These are phyloP conservation scores for Calamus simplicifolius DNA, from an alignment of 176 grass and related monocot species.

Conservation along the genomic window DNA sequence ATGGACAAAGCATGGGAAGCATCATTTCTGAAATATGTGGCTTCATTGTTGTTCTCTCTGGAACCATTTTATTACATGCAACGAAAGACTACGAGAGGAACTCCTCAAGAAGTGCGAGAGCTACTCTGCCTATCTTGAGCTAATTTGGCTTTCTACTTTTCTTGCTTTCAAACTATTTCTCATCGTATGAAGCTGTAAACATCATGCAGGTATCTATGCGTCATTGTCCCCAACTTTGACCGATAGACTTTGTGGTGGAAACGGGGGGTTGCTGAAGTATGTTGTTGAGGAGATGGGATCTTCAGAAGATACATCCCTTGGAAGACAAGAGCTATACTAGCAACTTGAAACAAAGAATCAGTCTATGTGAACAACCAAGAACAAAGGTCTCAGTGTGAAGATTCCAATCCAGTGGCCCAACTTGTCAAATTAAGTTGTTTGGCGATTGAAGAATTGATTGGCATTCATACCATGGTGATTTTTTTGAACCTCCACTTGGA, in stretches of 20 bases:
- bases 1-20: constrained; percentile 75
- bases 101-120: constrained; percentile 38
- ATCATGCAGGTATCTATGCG: constrained; percentile 50
- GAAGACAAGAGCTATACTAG: constrained; percentile 61
- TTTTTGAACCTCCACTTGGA: no score
- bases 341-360: not conserved
- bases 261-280: constrained; percentile 59
- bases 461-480: no score
- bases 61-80: constrained; percentile 81
- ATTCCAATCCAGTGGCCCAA: no score
- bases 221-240: constrained; percentile 69
- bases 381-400: no score
- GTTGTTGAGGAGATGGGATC: constrained; percentile 36
- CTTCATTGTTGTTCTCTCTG: constrained; percentile 80
- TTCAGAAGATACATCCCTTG: constrained; percentile 39
- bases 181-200: not conserved
- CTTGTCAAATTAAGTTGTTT: no score
- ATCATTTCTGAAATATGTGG: constrained; percentile 90
- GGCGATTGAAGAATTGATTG: no score
- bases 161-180: constrained; percentile 3
- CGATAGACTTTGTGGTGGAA: constrained; percentile 40
- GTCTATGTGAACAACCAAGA: no score
- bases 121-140: no score
- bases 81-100: constrained; percentile 90
- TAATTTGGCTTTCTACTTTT: constrained; percentile 16